Base-by-base conservation (phyloP, 306 rosid species). In the Acacia crassicarpa region DNA sequence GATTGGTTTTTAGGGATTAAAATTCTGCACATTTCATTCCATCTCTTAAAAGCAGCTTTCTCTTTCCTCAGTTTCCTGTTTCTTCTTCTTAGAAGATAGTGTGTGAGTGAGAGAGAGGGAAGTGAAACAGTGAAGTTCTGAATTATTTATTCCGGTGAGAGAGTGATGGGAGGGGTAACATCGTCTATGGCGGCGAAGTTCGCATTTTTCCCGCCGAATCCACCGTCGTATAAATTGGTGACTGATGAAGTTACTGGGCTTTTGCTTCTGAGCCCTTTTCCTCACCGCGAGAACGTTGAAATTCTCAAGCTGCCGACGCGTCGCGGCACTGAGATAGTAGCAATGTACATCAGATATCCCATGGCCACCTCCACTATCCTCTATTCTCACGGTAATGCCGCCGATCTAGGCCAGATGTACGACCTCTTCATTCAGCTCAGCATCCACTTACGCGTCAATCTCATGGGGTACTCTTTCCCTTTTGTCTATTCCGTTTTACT, bases 331-430 rank as follows among this genome's bases (percentile, higher is more conserved):
- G 92, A 94, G 85, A 82, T 92, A 12, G 97, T 91, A 0, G 97
- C 98, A 25, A 45, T 92, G 62, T 94, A 92, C 86, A 84, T 92
- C 81, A 91, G 98, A 14, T 92, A 94, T 76, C 97, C 98, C 0
- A 90, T 90, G 97, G 98, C 98, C 5, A 92, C 93, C 32, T 92
- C 96, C 4, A 94, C 97, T 43, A 65, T 94, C 72, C 96, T 94
- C 30, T 94, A 94, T 87, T 94, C 98, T 62, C 98, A 94, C 59
- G 98, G 98, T 25, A 94, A 94, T 93, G 98, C 98, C 9, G 94
- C 98, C 88, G 98, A 94, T 94, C 97, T 94, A 70, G 98, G 98
- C 20, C 98, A 94, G 93, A 92, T 94, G 98, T 94, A 92, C 77
- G 94, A 92, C 87, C 97, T 92, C 86, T 92, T 94, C 89, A 83